Percentiles rank a stretch among this genome's conserved stretches.
phyloP scores from a whole-genome alignment of 352 stramenopile species.

The Peronospora belbahrii region DNA sequence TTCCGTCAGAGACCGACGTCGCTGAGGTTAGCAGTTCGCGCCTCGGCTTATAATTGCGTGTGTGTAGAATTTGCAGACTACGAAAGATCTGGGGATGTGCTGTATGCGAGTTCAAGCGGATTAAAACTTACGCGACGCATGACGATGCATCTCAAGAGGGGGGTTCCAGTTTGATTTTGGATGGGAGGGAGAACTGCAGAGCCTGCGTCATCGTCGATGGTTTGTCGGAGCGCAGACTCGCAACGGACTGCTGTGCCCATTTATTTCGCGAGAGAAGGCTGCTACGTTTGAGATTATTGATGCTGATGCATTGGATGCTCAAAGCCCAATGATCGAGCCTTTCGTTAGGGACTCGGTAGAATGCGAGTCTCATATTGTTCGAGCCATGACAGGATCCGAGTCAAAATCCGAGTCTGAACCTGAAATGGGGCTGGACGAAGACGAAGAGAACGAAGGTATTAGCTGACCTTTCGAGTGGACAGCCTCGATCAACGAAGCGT shows the following conservation, averaged over 20 bases:
- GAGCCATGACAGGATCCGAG: conserved; percentile 9
- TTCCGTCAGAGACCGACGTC: conserved; percentile 53
- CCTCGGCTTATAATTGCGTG: conserved; percentile 51
- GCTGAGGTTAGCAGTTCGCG: conserved; percentile 32
- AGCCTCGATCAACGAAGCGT: neutral
- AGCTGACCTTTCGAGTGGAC: conserved; percentile 10
- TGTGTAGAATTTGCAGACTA: conserved; percentile 42
- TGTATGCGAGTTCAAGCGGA: conserved; percentile 48
- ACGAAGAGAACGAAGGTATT: conserved; percentile 4
- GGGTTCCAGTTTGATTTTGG: conserved; percentile 59
- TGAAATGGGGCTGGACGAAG: conserved; percentile 9
- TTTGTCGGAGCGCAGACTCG: conserved; percentile 61
- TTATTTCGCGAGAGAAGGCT: conserved; percentile 50
- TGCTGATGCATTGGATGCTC: conserved; percentile 42
- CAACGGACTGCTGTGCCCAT: conserved; percentile 54
- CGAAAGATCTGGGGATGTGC: conserved; percentile 24
- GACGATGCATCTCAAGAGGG: conserved; percentile 49
- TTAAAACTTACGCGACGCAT: conserved; percentile 37
- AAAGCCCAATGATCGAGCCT: conserved; percentile 26
- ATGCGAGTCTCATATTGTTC: neutral
- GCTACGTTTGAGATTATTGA: conserved; percentile 53
- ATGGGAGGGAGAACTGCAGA: conserved; percentile 69
- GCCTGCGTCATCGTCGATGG: conserved; percentile 53
- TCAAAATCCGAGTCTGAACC: conserved; percentile 16
- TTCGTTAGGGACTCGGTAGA: conserved; percentile 14